A percentile compares a stretch with the other conserved stretches of the same genome.
phyloP scores from a whole-genome alignment of 1,139 yeast genomes.

The Pichia sp. region DNA sequence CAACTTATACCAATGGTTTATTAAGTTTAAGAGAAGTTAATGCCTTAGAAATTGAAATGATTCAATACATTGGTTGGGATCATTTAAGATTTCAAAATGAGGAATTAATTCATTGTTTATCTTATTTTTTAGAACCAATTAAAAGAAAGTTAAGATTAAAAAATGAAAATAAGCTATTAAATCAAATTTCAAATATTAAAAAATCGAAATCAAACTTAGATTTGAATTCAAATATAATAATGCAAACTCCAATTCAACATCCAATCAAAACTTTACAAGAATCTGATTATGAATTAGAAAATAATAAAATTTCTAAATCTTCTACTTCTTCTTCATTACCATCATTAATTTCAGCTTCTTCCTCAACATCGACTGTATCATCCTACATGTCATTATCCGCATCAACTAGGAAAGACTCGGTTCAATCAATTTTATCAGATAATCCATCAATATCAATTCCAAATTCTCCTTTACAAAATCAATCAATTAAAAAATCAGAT shows the following conservation, averaged over 20 bases:
- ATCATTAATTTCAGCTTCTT: conserved; percentile 14
- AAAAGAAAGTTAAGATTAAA: conserved; percentile 35
- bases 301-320: conserved; percentile 1
- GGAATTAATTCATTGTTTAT: conserved; percentile 63
- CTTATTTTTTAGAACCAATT: conserved; percentile 73
- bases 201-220: too few species aligned
- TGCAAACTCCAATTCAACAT: too few species aligned
- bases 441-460: too few species aligned
- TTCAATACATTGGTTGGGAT: conserved; percentile 80
- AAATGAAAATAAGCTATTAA: conserved; percentile 13
- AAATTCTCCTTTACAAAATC: too few species aligned
- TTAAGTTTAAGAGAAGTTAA: conserved; percentile 74
- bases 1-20: conserved; percentile 80
- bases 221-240: too few species aligned
- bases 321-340: conserved; percentile 16
- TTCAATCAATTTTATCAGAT: conserved; percentile 16
- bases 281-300: too few species aligned
- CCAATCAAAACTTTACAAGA: too few species aligned
- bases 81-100: conserved; percentile 53
- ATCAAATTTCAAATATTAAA: too few species aligned
- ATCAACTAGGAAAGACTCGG: conserved; percentile 12
- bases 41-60: conserved; percentile 83
- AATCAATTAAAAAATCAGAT: conserved; percentile 1
- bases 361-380: conserved; percentile 17
- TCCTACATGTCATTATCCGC: conserved; percentile 16